These are phyloP conservation scores for Phalaenopsis equestris DNA, from an alignment of 106 monocot species.

Conservation along the genomic window DNA sequence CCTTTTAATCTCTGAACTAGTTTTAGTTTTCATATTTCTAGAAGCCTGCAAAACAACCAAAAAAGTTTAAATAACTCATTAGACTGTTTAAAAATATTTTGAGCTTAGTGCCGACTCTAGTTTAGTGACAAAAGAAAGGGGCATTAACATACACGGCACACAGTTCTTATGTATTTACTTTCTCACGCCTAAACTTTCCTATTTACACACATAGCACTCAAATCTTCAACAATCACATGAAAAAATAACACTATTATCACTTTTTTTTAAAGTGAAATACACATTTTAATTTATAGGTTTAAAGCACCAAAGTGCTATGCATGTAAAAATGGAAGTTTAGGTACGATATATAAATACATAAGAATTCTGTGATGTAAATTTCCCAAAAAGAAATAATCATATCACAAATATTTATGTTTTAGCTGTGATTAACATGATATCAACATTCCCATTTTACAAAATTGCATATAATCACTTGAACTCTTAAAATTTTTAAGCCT, in stretches of 20 bases:
- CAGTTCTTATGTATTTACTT: no score
- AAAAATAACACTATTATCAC: no score
- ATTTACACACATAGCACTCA: no score
- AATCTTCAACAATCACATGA: no score
- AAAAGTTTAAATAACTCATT: neutral
- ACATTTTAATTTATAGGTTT: no score
- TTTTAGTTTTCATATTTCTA: slow-evolving; percentile 22
- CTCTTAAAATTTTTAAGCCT: neutral
- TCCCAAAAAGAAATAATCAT: neutral
- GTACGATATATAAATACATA: no score
- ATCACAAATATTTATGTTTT: neutral
- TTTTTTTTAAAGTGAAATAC: no score
- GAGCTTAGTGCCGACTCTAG: neutral
- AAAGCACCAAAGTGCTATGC: no score
- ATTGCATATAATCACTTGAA: neutral
- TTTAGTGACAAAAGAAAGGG: neutral
- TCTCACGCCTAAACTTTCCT: no score
- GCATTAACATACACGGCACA: no score
- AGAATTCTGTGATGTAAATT: no score
- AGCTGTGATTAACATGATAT: neutral
- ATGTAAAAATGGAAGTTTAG: no score
- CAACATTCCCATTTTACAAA: neutral
- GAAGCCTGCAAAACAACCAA: slow-evolving; percentile 26
- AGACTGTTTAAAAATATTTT: neutral
- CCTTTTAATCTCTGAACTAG: slow-evolving; percentile 34